These are phyloP conservation scores for Diaporthe eres DNA, from an alignment of 2,329 filamentous ascomycete genomes.

Conservation along the genomic window DNA sequence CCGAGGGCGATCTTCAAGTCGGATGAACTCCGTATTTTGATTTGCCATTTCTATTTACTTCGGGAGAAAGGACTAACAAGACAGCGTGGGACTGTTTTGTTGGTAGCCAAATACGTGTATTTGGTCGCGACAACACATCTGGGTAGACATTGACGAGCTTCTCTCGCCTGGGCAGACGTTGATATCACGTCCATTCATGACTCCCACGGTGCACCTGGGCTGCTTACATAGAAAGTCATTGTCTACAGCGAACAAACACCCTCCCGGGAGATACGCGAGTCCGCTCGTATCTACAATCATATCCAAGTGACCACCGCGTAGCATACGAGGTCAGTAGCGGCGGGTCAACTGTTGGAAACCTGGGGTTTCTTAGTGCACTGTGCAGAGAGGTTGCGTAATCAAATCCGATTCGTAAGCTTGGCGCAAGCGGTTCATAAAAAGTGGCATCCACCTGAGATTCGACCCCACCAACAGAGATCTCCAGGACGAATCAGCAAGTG, in stretches of 20 bases:
- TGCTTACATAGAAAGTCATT: not conserved
- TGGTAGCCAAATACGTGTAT: not conserved
- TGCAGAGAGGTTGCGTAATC: conserved; percentile 16
- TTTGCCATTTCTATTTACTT: not conserved
- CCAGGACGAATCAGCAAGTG: not conserved
- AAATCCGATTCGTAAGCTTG: conserved; percentile 1
- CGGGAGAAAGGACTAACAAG: not conserved
- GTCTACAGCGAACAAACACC: not conserved
- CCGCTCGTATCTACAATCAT: not conserved
- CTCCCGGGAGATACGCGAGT: not conserved
- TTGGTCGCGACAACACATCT: no score
- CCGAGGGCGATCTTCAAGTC: not conserved
- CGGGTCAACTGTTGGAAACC: not conserved
- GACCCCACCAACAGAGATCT: not conserved
- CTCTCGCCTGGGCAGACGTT: not conserved
- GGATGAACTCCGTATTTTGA: not conserved
- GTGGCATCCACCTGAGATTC: not conserved
- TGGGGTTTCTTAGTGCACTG: not conserved
- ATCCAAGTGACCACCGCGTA: not conserved
- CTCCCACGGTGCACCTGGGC: not conserved
- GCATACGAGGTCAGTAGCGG: not conserved
- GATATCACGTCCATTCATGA: not conserved
- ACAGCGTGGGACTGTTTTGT: no score
- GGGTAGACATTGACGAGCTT: not conserved
- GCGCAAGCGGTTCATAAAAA: not conserved